phyloP scores from a whole-genome alignment of 495 filamentous ascomycete species.

The Bathelium albidoporum region DNA sequence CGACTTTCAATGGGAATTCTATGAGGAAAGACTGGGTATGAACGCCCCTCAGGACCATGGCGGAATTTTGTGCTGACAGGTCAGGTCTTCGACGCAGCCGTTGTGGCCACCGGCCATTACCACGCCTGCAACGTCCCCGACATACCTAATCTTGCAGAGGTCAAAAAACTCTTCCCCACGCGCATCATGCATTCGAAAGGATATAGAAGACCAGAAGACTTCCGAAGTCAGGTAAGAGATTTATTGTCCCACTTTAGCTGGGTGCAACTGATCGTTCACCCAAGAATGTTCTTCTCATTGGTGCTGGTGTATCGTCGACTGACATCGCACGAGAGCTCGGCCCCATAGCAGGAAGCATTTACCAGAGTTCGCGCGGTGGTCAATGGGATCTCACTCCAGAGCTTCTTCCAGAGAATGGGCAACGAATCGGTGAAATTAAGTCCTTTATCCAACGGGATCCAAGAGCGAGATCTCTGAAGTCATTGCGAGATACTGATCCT shows the following conservation, averaged over 20 bases:
- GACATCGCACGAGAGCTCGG: constrained; percentile 46
- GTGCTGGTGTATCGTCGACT: constrained; percentile 48
- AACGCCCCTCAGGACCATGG: background rate
- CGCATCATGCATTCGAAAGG: constrained; percentile 51
- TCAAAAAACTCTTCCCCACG: constrained; percentile 42
- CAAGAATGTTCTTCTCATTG: constrained; percentile 49
- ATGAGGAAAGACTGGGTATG: background rate
- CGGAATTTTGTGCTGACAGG: background rate
- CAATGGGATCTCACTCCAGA: constrained; percentile 43
- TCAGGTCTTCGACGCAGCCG: constrained; percentile 35
- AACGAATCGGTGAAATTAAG: constrained; percentile 42
- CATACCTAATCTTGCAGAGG: constrained; percentile 41
- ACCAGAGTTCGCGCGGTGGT: constrained; percentile 50
- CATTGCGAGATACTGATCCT: constrained; percentile 14
- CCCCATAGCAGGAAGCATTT: constrained; percentile 38
- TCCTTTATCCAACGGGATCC: constrained; percentile 15
- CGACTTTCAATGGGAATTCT: background rate
- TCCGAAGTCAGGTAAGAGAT: constrained; percentile 32
- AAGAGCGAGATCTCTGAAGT: background rate
- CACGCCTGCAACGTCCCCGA: constrained; percentile 47
- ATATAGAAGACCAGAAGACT: constrained; percentile 43
- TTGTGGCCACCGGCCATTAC: constrained; percentile 52
- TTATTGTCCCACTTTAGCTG: background rate
- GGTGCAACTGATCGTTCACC: background rate
- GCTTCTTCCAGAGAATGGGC: constrained; percentile 38